These are phyloP conservation scores for Penicillium crystallinum DNA, from an alignment of 495 filamentous ascomycete genomes.

Conservation along the genomic window DNA sequence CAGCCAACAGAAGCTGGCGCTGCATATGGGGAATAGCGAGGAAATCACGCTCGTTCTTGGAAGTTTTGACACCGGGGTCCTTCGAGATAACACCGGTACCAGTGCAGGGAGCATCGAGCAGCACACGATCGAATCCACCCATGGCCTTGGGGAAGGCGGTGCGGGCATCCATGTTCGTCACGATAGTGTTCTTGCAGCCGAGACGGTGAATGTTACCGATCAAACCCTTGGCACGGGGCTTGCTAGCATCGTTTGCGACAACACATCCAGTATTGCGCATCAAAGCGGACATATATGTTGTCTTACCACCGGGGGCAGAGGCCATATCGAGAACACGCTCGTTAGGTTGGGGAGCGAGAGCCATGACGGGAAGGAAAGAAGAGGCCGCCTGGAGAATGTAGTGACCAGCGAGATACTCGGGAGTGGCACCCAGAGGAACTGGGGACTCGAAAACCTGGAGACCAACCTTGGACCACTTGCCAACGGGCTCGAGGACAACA, in stretches of 20 bases:
- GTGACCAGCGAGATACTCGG: constrained; percentile 93
- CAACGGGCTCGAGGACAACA: constrained; percentile 91
- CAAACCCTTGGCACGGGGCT: constrained; percentile 86
- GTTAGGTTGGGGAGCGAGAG: constrained; percentile 85
- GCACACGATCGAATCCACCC: constrained; percentile 84
- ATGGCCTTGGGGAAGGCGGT: constrained; percentile 86
- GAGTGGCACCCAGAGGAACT: constrained; percentile 94
- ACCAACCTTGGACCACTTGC: constrained; percentile 98
- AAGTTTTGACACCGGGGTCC: constrained; percentile 91
- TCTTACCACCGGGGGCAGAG: constrained; percentile 95
- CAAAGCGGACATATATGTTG: constrained; percentile 89
- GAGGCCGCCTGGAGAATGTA: constrained; percentile 97
- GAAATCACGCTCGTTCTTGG: constrained; percentile 94
- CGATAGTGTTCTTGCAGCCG: constrained; percentile 86
- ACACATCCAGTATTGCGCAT: constrained; percentile 98
- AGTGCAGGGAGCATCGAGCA: constrained; percentile 77
- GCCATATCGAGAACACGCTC: constrained; percentile 94
- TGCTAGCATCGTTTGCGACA: constrained; percentile 95
- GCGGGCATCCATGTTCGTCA: constrained; percentile 89
- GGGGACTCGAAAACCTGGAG: constrained; percentile 91
- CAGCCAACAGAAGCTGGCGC: constrained; percentile 85
- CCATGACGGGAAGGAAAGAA: constrained; percentile 97
- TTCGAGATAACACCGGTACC: constrained; percentile 92
- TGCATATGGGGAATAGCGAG: constrained; percentile 85
- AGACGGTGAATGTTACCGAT: constrained; percentile 98